These are phyloP conservation scores for Rossbeevera mucosa DNA, from an alignment of 768 basidiomycete genomes.

Conservation along the genomic window DNA sequence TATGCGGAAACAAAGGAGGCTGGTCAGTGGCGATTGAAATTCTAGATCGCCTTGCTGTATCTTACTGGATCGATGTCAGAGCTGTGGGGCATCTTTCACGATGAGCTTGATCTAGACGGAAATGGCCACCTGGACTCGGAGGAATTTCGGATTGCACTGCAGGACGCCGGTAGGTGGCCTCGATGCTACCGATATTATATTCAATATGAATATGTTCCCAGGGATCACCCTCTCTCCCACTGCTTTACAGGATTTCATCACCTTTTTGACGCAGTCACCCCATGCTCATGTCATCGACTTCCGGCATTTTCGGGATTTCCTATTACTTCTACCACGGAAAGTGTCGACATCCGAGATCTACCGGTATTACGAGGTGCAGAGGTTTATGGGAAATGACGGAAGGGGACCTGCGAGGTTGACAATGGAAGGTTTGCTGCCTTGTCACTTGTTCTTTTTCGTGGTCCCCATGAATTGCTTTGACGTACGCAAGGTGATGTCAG, in stretches of 20 bases:
- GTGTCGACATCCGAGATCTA: conserved; percentile 83
- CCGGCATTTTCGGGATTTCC: conserved; percentile 83
- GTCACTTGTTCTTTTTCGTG: conserved; percentile 10
- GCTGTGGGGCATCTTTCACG: conserved; percentile 87
- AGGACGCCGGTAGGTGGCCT: conserved; percentile 57
- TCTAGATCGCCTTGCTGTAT: conserved; percentile 10
- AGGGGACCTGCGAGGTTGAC: conserved; percentile 75
- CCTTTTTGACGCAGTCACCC: conserved; percentile 67
- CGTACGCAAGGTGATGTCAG: conserved; percentile 64
- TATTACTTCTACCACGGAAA: conserved; percentile 79
- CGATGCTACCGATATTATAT: conserved; percentile 21
- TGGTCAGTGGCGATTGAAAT: conserved; percentile 44
- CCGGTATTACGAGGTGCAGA: conserved; percentile 69
- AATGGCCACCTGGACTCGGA: conserved; percentile 75
- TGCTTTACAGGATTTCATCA: conserved; percentile 79
- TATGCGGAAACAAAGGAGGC: conserved; percentile 80
- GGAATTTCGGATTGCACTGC: conserved; percentile 59
- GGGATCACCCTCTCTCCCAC: conserved; percentile 67
- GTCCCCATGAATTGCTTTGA: conserved; percentile 21
- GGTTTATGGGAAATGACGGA: conserved; percentile 67
- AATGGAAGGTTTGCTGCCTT: conserved; percentile 69
- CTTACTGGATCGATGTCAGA: conserved; percentile 42
- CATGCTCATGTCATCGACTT: conserved; percentile 71
- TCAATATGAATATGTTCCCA: conserved; percentile 34
- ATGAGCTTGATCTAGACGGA: conserved; percentile 85